Conservation (phyloP, 106 monocot species). For the Dioscorea zingiberensis region DNA sequence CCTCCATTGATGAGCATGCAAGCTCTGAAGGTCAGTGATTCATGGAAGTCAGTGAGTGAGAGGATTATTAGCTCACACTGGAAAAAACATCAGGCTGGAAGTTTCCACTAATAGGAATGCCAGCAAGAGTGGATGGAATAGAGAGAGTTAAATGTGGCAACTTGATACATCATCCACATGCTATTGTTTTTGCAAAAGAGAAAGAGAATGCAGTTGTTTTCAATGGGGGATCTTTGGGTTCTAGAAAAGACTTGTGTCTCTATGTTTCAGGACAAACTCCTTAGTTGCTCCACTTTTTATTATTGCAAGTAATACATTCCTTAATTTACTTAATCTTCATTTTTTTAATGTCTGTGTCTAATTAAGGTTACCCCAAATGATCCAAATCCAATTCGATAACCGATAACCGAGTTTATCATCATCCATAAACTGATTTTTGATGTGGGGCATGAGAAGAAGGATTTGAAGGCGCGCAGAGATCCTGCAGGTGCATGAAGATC, state of each 20-base stretch:
- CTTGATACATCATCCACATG: conserved; percentile 22
- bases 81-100: conserved; percentile 8
- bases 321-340: no score
- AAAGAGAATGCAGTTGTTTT: background rate
- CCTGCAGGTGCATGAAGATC: background rate
- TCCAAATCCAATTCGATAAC: no score
- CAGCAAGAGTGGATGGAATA: conserved; percentile 4
- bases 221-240: background rate
- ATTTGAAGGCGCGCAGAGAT: conserved; percentile 3
- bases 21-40: conserved; percentile 9
- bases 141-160: conserved; percentile 6
- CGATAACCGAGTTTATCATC: no score
- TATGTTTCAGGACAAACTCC: conserved; percentile 2
- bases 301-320: background rate
- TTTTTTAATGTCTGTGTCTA: no score
- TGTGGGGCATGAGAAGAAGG: background rate
- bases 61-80: conserved; percentile 4
- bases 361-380: no score
- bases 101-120: conserved; percentile 7
- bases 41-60: conserved; percentile 3
- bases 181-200: background rate
- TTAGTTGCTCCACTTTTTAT: background rate
- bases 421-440: no score
- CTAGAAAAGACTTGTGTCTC: conserved; percentile 10
- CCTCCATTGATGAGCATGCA: background rate